Conservation (phyloP, 495 filamentous ascomycete genomes). For the Jackrogersella minutella region DNA sequence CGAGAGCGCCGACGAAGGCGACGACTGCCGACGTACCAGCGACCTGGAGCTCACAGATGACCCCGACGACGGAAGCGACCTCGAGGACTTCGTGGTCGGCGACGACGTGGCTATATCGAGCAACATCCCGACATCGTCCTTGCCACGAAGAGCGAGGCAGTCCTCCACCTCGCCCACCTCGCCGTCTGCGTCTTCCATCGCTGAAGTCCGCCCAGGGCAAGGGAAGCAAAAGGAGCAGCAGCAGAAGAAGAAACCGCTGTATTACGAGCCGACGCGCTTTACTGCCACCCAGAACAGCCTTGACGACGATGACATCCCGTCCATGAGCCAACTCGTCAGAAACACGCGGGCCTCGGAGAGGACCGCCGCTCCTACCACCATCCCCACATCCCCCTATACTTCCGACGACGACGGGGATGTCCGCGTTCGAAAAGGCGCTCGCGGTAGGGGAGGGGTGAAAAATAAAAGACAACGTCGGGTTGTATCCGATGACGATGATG, state of each 20-base stretch:
- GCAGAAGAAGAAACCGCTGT: conserved; percentile 34
- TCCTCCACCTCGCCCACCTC: conserved; percentile 49
- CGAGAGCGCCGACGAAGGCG: conserved; percentile 54
- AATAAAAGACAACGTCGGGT: not conserved
- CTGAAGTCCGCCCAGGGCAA: not conserved
- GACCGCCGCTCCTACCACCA: not conserved
- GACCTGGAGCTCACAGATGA: conserved; percentile 56
- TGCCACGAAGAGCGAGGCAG: conserved; percentile 20
- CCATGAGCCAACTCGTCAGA: conserved; percentile 45
- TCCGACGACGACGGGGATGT: conserved; percentile 16
- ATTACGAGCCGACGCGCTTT: conserved; percentile 47
- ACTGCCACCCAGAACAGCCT: conserved; percentile 44
- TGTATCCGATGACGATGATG: conserved; percentile 38
- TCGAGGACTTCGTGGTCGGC: conserved; percentile 55
- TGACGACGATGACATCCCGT: conserved; percentile 51
- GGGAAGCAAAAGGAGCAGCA: not conserved
- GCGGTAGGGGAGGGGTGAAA: conserved; percentile 16
- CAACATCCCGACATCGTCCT: conserved; percentile 37
- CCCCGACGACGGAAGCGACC: conserved; percentile 56
- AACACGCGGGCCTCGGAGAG: conserved; percentile 16
- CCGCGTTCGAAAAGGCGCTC: conserved; percentile 1
- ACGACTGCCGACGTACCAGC: conserved; percentile 58
- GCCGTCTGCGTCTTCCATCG: conserved; percentile 24
- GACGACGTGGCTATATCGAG: conserved; percentile 54
- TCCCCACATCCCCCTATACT: not conserved